Base-by-base conservation (phyloP, 1,139 yeast species). In the Magnusiomyces tetraspermus region DNA sequence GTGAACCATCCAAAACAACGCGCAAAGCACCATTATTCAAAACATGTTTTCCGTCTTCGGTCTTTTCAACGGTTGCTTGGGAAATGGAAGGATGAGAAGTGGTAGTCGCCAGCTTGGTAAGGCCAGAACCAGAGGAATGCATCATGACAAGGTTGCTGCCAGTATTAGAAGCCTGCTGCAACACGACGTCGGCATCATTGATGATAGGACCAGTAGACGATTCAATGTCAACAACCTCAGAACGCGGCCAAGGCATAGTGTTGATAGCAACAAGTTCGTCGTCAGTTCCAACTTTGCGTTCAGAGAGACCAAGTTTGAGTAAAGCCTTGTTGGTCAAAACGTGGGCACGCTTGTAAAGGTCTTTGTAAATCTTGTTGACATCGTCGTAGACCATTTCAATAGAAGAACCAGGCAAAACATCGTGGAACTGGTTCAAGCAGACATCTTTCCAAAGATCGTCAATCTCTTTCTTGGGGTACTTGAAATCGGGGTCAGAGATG, bases 311-410 rank as follows among this genome's bases (percentile, higher is more conserved):
- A 41, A 77, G 67, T 2, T 75, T 74, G 15, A 63, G 57, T 31
- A 85, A 66, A 0, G 88, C 86, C 1, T 75, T 71, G 1, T 71
- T 62, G 28, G 80, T 75, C 62, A 90, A 71, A 22, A 71, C 61
- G 46, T 78, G 75, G 40, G 85, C 82, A 21, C 72, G 71, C 38
- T 71, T 67, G 57, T 84, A 73, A 24, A 83, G 83, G 24, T 74
- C 71, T 2, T 72, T 73, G 62, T 89, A 76, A 78, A 86, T 82
- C 28, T 89, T 89, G 63, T 82, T 78, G n/a, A 90, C 97, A 64
- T 92, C 97, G 57, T 88, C 89, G 67, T 92, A 92, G 23, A 92
- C 96, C 83, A 87, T 82, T 56, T 89, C 96, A 63, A 92, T 92
- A 69, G 96, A 87, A 26, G 96, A 84, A 1, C 98, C 98, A 5